Base-by-base conservation (phyloP, 331 rosid species). In the Cucumis variabilis region DNA sequence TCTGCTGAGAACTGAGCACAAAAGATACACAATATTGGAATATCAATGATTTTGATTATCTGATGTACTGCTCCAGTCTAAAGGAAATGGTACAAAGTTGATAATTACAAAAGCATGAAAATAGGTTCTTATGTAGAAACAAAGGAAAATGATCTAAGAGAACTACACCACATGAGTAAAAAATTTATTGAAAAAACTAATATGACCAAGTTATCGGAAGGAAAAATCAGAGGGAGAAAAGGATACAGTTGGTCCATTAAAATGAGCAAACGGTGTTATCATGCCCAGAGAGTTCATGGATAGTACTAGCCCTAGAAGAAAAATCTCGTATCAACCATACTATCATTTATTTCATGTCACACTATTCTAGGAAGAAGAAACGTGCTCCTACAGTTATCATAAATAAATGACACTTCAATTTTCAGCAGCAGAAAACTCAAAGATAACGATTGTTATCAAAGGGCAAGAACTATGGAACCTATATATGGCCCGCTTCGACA, bases 191-290 rank as follows among this genome's bases (percentile, higher is more conserved):
- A 63, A 23, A 65, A 33, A 12, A 83, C 14, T 63, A 66, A 70
- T 23, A 65, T 23, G 46, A 50, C 60, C 20, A 73, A n/a, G 9
- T 30, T 15, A 27, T 46, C n/a, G 17, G 75, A 33, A 79, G 13
- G 21, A 55, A 21, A 71, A 24, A 41, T 37, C 41, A 37, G 41
- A 24, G 25, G 15, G 23, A 41, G 84, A 74, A 58, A 50, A 58
- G 85, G 86, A 55, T 93, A 97, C 99, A 63, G 94, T 93, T 11
- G 99, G 96, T 78, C 98, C 94, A 5, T 98, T 95, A 88, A 97
- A 97, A 96, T 8, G 98, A 97, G 95, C 98, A 97, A 74, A 97
- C 98, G 62, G 99, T 95, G 92, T 97, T 95, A 62, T 97, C 98
- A 71, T 97, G 98, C 79, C 99, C 99, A 9, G 98, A 91, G 62